Conservation (phyloP, 352 stramenopile genomes). For the Globisporangium barbulae region DNA sequence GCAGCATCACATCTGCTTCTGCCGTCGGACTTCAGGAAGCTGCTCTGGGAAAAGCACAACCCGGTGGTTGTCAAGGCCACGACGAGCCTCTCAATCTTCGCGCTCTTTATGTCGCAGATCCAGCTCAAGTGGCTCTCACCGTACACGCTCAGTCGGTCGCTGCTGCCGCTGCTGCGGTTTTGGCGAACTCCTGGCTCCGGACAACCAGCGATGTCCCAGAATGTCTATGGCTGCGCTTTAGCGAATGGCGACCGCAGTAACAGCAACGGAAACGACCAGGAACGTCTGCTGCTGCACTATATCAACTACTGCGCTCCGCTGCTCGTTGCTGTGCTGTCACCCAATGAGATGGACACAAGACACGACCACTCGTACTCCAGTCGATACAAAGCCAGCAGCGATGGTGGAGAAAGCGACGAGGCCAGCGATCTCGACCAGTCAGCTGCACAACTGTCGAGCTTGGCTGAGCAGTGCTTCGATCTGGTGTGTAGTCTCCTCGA, state of each 20-base stretch:
- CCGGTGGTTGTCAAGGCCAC: not conserved
- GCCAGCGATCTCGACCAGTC: not conserved
- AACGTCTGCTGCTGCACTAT: conserved; percentile 9
- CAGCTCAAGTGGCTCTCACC: conserved; percentile 6
- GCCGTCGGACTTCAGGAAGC: not conserved
- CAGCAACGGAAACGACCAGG: not conserved
- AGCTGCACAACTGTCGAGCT: not conserved
- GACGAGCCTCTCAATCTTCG: conserved; percentile 8
- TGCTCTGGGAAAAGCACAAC: conserved; percentile 6
- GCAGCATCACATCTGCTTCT: not conserved
- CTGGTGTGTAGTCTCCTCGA: not conserved
- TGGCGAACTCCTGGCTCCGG: not conserved
- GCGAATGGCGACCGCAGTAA: not conserved
- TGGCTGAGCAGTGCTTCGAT: conserved; percentile 3
- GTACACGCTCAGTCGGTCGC: not conserved
- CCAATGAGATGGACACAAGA: not conserved
- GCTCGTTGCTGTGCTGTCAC: not conserved
- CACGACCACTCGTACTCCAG: not conserved
- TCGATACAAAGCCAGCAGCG: not conserved
- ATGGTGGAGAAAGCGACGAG: not conserved
- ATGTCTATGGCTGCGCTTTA: not conserved
- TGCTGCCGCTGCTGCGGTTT: conserved; percentile 16
- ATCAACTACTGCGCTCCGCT: conserved; percentile 8
- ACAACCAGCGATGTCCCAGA: not conserved
- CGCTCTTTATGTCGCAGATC: conserved; percentile 8